Conservation (phyloP, 164 flowering plant species). For the Saururus chinensis region DNA sequence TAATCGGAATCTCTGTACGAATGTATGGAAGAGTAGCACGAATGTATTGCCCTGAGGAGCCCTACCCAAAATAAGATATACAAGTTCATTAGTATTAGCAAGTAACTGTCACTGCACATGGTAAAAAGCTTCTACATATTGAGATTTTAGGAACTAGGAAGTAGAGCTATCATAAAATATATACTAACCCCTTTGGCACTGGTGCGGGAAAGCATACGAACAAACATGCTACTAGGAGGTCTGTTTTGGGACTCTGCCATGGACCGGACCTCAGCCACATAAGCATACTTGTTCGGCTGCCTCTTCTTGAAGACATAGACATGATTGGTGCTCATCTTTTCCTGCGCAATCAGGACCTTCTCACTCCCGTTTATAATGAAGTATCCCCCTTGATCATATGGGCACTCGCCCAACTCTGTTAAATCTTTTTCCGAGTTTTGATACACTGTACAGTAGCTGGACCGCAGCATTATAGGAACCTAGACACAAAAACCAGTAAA, state of each 20-base stretch:
- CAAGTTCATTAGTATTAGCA: background rate
- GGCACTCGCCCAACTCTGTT: conserved; percentile 98
- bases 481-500: conserved; percentile 8
- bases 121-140: no score
- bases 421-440: conserved; percentile 93
- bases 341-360: conserved; percentile 96
- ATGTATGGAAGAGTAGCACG: conserved; percentile 97
- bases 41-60: conserved; percentile 93
- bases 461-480: conserved; percentile 98
- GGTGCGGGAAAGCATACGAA: conserved; percentile 92
- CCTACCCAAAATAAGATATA: conserved; percentile 28
- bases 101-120: no score
- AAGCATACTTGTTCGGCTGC: conserved; percentile 97
- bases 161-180: background rate
- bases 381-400: conserved; percentile 98
- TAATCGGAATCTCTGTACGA: conserved; percentile 85
- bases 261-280: conserved; percentile 90
- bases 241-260: conserved; percentile 95
- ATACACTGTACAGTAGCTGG: conserved; percentile 87
- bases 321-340: conserved; percentile 99
- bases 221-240: conserved; percentile 98
- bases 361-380: conserved; percentile 98
- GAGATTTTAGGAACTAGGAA: no score
- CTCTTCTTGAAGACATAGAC: conserved; percentile 97
- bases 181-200: conserved; percentile 87